Conservation (phyloP, 345 rosid species). For the Citrus inodora region DNA sequence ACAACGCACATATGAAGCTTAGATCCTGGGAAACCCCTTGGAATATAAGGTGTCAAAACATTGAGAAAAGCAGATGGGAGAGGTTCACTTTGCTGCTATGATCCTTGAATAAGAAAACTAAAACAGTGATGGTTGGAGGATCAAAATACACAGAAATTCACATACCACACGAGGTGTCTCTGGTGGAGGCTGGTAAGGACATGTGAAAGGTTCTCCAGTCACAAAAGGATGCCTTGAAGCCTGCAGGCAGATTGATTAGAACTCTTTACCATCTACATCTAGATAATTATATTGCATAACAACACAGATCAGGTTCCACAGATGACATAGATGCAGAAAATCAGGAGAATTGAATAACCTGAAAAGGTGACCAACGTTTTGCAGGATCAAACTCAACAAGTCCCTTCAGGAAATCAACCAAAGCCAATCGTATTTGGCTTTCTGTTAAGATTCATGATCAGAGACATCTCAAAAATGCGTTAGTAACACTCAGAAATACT, state of each 20-base stretch:
- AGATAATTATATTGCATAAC: constrained; percentile 2
- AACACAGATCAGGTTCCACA: neutral
- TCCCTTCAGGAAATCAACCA: constrained; percentile 96
- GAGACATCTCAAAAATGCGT: constrained; percentile 15
- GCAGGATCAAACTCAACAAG: constrained; percentile 98
- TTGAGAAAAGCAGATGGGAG: neutral
- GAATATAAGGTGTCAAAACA: neutral
- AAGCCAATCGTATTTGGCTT: constrained; percentile 79
- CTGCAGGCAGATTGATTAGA: constrained; percentile 40
- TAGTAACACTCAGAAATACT: neutral
- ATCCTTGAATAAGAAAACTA: neutral
- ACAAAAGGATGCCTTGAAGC: constrained; percentile 98
- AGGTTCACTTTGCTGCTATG: neutral
- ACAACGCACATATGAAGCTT: neutral
- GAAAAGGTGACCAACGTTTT: constrained; percentile 98
- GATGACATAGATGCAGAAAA: constrained; percentile 16
- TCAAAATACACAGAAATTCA: neutral
- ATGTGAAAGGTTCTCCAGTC: constrained; percentile 94
- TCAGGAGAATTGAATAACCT: constrained; percentile 47
- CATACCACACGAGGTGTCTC: constrained; percentile 92
- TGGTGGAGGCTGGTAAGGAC: constrained; percentile 80
- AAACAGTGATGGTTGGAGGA: neutral
- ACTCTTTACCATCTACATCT: neutral
- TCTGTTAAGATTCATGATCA: constrained; percentile 50
- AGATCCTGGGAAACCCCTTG: neutral